Conservation (phyloP, 2,329 filamentous ascomycete genomes). For the Verticillium isaacii region DNA sequence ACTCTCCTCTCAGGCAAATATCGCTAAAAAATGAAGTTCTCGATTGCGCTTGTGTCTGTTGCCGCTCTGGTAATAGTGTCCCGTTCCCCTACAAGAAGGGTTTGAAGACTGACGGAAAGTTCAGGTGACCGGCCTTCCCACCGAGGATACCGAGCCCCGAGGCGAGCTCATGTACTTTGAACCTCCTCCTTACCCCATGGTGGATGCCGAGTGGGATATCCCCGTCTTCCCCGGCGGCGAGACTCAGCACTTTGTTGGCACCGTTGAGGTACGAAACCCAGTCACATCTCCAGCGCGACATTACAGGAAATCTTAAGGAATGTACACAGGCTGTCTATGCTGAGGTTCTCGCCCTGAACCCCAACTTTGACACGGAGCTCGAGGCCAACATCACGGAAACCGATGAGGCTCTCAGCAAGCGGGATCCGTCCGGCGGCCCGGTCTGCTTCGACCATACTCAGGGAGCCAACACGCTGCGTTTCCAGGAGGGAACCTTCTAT, state of each 20-base stretch:
- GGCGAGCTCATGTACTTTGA: background rate
- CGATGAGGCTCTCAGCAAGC: background rate
- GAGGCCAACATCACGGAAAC: background rate
- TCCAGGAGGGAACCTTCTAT: constrained; percentile 1
- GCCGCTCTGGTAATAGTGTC: background rate
- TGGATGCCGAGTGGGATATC: constrained; percentile 1
- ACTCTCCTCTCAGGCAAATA: background rate
- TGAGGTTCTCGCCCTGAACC: background rate
- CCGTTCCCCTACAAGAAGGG: background rate
- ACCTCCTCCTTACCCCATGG: background rate
- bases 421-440: constrained; percentile 1
- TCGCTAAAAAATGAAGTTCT: background rate
- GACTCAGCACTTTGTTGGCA: constrained; percentile 11
- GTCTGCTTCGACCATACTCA: background rate
- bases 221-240: constrained; percentile 1
- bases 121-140: background rate
- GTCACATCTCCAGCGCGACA: background rate
- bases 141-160: background rate
- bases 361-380: background rate
- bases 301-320: background rate
- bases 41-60: background rate
- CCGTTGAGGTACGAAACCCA: constrained; percentile 13
- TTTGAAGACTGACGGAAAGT: background rate
- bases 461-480: background rate
- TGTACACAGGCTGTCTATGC: background rate